Percentiles rank a stretch among this genome's conserved stretches.
Evolutionary conservation across 305 asterid species (phyloP).

Genomic region (Andrographis paniculata): DNA sequence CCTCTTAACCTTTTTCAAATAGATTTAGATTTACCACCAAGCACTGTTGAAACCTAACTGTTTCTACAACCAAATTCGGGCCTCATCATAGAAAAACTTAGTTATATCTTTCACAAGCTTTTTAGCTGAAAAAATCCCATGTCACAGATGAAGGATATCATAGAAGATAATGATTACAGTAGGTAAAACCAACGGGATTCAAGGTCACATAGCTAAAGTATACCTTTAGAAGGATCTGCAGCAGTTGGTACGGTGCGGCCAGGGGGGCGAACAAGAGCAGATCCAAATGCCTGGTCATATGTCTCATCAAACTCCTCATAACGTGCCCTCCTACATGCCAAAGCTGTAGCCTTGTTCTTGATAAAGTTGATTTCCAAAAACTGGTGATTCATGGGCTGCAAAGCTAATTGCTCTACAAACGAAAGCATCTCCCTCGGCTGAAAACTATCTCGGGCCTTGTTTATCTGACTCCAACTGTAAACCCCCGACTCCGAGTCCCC

Average conservation of each 20-base stretch:
- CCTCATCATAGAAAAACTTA: too few species aligned
- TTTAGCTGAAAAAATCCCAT: too few species aligned
- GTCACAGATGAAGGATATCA: too few species aligned
- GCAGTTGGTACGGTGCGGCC: conserved; percentile 37
- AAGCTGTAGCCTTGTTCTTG: conserved; percentile 56
- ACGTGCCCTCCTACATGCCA: conserved; percentile 58
- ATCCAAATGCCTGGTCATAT: conserved; percentile 89
- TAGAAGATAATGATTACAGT: too few species aligned
- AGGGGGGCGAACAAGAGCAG: conserved; percentile 42
- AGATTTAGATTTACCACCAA: too few species aligned
- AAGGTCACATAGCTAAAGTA: background rate
- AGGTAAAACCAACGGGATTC: too few species aligned
- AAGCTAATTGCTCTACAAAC: conserved; percentile 48
- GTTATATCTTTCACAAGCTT: too few species aligned
- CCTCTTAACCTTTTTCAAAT: too few species aligned
- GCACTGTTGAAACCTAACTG: too few species aligned
- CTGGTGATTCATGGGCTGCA: conserved; percentile 38
- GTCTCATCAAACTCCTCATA: conserved; percentile 87
- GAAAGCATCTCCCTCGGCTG: conserved; percentile 49
- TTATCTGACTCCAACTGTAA: conserved; percentile 54
- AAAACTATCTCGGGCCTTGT: conserved; percentile 55
- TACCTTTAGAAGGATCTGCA: conserved; percentile 62
- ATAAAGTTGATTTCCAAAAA: conserved; percentile 33
- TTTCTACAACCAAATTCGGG: too few species aligned
- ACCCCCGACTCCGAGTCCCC: conserved; percentile 54